Evolutionary conservation across 129 eudicot species (phyloP), one percentile per base, ranked within the genome.

Genomic region (Escallonia rubra): DNA sequence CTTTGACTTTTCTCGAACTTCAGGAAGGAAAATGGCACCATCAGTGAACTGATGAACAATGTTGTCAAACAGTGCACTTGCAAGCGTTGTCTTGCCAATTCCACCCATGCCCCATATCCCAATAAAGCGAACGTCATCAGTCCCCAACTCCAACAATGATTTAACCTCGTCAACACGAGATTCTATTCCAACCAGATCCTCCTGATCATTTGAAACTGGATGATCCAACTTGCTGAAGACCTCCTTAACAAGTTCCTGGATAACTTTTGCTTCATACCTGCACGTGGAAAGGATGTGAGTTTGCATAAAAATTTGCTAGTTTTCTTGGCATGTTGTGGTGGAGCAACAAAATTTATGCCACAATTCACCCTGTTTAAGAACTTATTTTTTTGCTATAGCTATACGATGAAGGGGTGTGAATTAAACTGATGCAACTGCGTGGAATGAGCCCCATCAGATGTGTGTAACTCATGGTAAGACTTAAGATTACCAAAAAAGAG

Each of bases 81-180:
- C 74, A 3, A 74, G 34, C 6, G 73, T 59, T 23, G 79, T 66
- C n/a, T 74, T 74, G 52, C 79, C 79, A 1, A 46, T 61, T 3
- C 79, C 79, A 41, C 79, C 73, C 73, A 74, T 59, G 3, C 79
- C 74, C 48, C 67, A 74, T 43, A 74, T 74, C 8, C 77, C 79
- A 39, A 74, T 67, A 50, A 52, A 42, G 3, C n/a, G 73, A 10
- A 74, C 53, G 3, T 54, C 64, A 41, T 39, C 54, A 10, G 63
- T 14, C 15, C 52, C 57, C 0, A n/a, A 12, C 8, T 42, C 55
- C 23, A 74, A 41, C 68, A 74, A 4, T 15, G 72, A 55, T 43
- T 14, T 42, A 48, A 74, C 7, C 0, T 46, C 3, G 34, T 12
- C 51, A 3, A 60, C 57, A 8, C 66, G 68, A 43, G 79, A 16